Conservation (phyloP, 208 protist species). For the Leishmania tropica region DNA sequence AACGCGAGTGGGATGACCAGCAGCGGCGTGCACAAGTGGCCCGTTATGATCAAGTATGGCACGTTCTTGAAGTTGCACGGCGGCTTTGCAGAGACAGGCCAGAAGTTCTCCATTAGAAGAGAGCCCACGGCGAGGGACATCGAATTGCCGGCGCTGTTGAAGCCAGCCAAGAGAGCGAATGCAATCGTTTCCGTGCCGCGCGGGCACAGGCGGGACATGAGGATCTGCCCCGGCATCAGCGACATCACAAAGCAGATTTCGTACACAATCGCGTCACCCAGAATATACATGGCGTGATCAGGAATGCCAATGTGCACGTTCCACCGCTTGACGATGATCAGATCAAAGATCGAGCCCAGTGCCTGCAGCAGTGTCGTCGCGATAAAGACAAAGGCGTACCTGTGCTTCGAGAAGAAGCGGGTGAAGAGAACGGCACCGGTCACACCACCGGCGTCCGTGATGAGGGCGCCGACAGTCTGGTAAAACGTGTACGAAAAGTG, state of each 20-base stretch:
- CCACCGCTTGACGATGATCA: conserved; percentile 60
- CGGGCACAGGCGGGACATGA: conserved; percentile 61
- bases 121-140: conserved; percentile 52
- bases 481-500: conserved; percentile 69
- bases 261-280: conserved; percentile 64
- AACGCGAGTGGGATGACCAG: conserved; percentile 64
- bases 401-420: conserved; percentile 37
- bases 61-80: conserved; percentile 78
- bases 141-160: conserved; percentile 45
- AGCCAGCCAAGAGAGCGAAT: conserved; percentile 61
- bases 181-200: conserved; percentile 59
- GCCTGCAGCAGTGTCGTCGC: conserved; percentile 33
- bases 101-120: conserved; percentile 48
- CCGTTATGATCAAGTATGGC: conserved; percentile 56
- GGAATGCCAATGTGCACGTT: conserved; percentile 42
- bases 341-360: conserved; percentile 46
- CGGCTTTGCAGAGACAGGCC: conserved; percentile 36
- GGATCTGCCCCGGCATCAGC: conserved; percentile 58
- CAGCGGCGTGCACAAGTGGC: conserved; percentile 63
- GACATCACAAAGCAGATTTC: conserved; percentile 48
- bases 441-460: conserved; percentile 35
- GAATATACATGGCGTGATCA: conserved; percentile 57
- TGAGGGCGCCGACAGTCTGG: conserved; percentile 39
- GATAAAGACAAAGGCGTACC: conserved; percentile 50
- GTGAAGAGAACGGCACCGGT: conserved; percentile 38